phyloP scores from a whole-genome alignment of 2,329 filamentous ascomycete species.

The Colletotrichum incanum region DNA sequence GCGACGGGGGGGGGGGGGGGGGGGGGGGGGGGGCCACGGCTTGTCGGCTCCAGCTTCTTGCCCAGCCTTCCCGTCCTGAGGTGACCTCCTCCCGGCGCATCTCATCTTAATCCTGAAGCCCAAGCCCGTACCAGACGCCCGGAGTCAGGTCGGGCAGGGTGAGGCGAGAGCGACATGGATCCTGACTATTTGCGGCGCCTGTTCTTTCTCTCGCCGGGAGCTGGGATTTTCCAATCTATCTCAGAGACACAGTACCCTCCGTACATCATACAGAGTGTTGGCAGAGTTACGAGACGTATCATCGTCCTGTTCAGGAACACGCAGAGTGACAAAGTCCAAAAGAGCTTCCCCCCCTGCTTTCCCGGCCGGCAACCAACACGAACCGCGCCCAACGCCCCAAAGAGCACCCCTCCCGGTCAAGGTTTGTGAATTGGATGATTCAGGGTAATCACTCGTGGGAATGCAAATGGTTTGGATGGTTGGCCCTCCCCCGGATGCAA shows the following conservation, averaged over 20 bases:
- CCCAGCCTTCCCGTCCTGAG: slow-evolving; percentile 13
- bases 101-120: slow-evolving; percentile 36
- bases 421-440: slow-evolving; percentile 32
- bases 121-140: slow-evolving; percentile 27
- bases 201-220: slow-evolving; percentile 18
- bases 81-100: slow-evolving; percentile 14
- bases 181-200: slow-evolving; percentile 35
- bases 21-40: slow-evolving; percentile 6
- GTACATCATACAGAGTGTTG: slow-evolving; percentile 13
- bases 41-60: neutral
- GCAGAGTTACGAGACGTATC: slow-evolving; percentile 26
- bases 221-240: neutral
- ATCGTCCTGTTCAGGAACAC: slow-evolving; percentile 25
- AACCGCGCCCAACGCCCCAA: neutral
- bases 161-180: slow-evolving; percentile 33
- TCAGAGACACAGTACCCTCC: neutral
- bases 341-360: neutral
- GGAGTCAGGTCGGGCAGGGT: slow-evolving; percentile 34
- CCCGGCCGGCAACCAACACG: neutral
- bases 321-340: slow-evolving; percentile 13
- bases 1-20: no score
- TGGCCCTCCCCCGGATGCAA: slow-evolving; percentile 35
- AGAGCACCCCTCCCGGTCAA: neutral
- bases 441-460: slow-evolving; percentile 34
- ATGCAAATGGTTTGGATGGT: slow-evolving; percentile 36